These are phyloP conservation scores for Metschnikowia amazonensis DNA, from an alignment of 805 yeast genomes.

Conservation along the genomic window DNA sequence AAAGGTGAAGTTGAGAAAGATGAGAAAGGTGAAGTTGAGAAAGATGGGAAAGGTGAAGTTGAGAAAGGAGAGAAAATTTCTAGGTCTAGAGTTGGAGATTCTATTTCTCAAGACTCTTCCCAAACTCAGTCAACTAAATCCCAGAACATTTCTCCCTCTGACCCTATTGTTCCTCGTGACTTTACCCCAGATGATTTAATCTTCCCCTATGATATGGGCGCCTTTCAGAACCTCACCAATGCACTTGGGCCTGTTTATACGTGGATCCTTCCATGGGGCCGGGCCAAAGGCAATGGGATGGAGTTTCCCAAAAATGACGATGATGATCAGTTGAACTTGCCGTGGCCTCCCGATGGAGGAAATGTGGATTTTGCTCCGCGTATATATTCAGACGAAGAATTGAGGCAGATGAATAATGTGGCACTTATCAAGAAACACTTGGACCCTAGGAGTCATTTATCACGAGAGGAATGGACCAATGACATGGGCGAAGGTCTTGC, in stretches of 20 bases:
- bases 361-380: constrained; percentile 29
- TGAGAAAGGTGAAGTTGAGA: too few relatives aligned
- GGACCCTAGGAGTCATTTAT: constrained; percentile 36
- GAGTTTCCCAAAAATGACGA: constrained; percentile 52
- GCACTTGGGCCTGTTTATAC: constrained; percentile 59
- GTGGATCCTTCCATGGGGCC: constrained; percentile 74
- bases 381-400: constrained; percentile 14
- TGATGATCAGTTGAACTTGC: constrained; percentile 59
- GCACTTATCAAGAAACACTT: constrained; percentile 28
- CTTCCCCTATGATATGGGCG: constrained; percentile 81
- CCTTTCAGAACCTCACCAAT: constrained; percentile 48
- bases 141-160: too few relatives aligned
- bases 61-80: too few relatives aligned
- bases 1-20: too few relatives aligned
- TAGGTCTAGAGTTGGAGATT: too few relatives aligned
- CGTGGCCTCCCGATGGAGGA: constrained; percentile 94
- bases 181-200: constrained; percentile 61
- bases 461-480: constrained; percentile 61
- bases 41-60: too few relatives aligned
- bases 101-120: not conserved
- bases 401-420: constrained; percentile 16
- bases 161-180: constrained; percentile 29
- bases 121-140: too few relatives aligned
- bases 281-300: constrained; percentile 58
- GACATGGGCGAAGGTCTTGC: constrained; percentile 77